Evolutionary conservation across 495 filamentous ascomycete genomes (phyloP).

Genomic region (Jackrogersella minutella): DNA sequence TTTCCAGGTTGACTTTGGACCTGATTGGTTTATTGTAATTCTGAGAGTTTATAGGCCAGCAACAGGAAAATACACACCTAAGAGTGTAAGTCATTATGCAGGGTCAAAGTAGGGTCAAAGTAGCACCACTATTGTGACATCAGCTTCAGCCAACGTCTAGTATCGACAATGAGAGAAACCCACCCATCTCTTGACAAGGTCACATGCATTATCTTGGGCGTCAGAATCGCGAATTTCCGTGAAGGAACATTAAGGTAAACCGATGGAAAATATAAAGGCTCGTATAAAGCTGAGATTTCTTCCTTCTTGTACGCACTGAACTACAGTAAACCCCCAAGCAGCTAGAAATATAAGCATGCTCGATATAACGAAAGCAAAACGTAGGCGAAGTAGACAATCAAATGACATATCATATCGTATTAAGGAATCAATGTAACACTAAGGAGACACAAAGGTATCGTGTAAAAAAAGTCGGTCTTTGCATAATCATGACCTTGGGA

Average conservation of each 20-base stretch:
- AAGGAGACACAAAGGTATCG: slow-evolving; percentile 18
- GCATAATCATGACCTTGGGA: not conserved
- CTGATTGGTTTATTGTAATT: no score
- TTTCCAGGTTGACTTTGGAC: no score
- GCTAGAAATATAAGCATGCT: slow-evolving; percentile 7
- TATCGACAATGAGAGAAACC: no score
- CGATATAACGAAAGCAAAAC: slow-evolving; percentile 1
- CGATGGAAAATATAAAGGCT: not conserved
- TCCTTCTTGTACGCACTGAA: slow-evolving; percentile 1
- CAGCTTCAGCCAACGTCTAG: no score
- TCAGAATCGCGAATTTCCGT: not conserved
- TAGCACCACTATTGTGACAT: no score
- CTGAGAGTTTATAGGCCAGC: no score
- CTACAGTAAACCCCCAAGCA: not conserved
- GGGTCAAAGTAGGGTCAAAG: no score
- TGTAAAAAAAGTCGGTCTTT: slow-evolving; percentile 12
- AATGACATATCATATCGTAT: slow-evolving; percentile 42
- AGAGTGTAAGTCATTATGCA: no score
- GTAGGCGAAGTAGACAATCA: slow-evolving; percentile 13
- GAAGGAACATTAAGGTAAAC: not conserved
- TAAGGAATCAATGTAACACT: slow-evolving; percentile 26
- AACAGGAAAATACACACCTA: no score
- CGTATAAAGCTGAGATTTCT: slow-evolving; percentile 19
- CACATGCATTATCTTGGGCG: no score
- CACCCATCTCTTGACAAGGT: no score